Conservation (phyloP, 164 flowering plant genomes). For the Aristolochia contorta region DNA sequence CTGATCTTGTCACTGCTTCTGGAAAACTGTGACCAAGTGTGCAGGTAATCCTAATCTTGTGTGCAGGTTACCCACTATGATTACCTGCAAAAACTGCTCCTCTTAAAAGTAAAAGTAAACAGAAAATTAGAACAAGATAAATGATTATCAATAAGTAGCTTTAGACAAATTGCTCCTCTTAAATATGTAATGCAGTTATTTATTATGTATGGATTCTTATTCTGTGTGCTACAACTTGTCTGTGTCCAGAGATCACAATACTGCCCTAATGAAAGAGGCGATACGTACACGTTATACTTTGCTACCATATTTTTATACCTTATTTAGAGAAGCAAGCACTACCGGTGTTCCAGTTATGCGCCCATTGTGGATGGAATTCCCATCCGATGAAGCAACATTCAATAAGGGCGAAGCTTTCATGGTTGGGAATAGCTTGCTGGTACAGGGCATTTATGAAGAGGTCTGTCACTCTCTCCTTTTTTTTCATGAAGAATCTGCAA, state of each 20-base stretch:
- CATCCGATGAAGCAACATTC: conserved; percentile 76
- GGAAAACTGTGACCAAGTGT: too few species aligned
- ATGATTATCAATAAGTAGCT: too few species aligned
- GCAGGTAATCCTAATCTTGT: too few species aligned
- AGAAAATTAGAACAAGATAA: too few species aligned
- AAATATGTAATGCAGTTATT: not conserved
- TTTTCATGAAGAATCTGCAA: not conserved
- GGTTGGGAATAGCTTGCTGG: conserved; percentile 86
- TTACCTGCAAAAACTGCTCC: too few species aligned
- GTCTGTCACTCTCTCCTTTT: conserved; percentile 19
- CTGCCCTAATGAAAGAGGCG: conserved; percentile 75
- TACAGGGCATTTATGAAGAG: conserved; percentile 85
- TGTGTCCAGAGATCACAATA: conserved; percentile 63
- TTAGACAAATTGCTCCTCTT: too few species aligned
- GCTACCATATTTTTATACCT: conserved; percentile 89
- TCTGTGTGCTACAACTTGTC: conserved; percentile 8
- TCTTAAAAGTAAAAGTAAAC: too few species aligned
- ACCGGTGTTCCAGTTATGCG: conserved; percentile 87
- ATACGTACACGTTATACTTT: conserved; percentile 68
- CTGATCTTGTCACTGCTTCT: too few species aligned
- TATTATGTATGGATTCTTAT: not conserved
- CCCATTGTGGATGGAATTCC: conserved; percentile 99
- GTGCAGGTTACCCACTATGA: too few species aligned
- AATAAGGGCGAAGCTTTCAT: conserved; percentile 92
- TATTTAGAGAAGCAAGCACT: conserved; percentile 77